Evolutionary conservation across 1,284 basidiomycete genomes (phyloP).

Genomic region (Sanghuangporus baumii): DNA sequence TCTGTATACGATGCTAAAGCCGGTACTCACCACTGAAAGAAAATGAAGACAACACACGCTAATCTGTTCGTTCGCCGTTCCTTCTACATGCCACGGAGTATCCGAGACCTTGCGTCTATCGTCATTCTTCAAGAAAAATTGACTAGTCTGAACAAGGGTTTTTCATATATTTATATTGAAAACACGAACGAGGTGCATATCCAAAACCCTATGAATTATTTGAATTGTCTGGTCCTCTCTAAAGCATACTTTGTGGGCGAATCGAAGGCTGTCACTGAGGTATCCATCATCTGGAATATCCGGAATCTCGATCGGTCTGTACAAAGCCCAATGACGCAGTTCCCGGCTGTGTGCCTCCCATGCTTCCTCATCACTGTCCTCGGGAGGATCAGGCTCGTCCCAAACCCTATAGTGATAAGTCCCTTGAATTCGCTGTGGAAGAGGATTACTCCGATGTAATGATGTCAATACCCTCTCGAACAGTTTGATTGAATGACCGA

Average conservation of each 20-base stretch:
- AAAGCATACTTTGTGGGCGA: constrained; percentile 33
- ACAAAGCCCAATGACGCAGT: constrained; percentile 37
- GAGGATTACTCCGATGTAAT: constrained; percentile 42
- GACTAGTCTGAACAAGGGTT: background rate
- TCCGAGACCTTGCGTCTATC: constrained; percentile 34
- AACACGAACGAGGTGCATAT: constrained; percentile 36
- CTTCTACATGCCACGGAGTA: constrained; percentile 48
- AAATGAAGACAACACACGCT: constrained; percentile 44
- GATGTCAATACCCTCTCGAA: constrained; percentile 51
- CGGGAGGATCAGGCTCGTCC: constrained; percentile 45
- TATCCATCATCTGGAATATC: constrained; percentile 41
- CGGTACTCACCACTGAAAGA: constrained; percentile 31
- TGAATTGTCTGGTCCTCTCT: constrained; percentile 34
- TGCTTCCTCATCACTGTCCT: constrained; percentile 42
- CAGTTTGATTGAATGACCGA: constrained; percentile 39
- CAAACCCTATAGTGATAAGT: constrained; percentile 37
- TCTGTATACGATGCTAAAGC: background rate
- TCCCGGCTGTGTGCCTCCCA: constrained; percentile 38
- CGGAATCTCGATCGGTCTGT: constrained; percentile 39
- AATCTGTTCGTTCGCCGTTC: constrained; percentile 50
- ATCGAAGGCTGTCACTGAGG: constrained; percentile 33
- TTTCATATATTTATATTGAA: background rate
- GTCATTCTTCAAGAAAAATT: constrained; percentile 29
- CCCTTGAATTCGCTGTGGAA: constrained; percentile 36
- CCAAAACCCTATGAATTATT: constrained; percentile 40